Evolutionary conservation across 2,329 filamentous ascomycete species (phyloP), one percentile per base, ranked within the genome.

Genomic region (Dothidotthia symphoricarpi): DNA sequence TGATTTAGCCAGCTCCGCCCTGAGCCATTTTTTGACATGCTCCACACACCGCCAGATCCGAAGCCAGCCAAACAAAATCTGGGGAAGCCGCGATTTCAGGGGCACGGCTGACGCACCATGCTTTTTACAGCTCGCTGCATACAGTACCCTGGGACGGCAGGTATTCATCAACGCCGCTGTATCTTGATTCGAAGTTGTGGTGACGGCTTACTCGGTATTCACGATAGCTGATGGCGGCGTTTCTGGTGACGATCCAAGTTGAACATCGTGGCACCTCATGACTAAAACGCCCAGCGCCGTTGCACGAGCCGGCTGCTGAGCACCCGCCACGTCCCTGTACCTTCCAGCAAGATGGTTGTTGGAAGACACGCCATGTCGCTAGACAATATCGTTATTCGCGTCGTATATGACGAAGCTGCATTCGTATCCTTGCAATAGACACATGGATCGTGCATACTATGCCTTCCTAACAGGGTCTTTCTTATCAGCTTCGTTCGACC

Each of bases 21-120:
- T 59, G 58, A 50, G 61, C 59, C 56, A 64, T 63, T 63, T 61
- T 53, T 43, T 31, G 36, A 36, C 45, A 36, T 35, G 36, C 45
- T 58, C 55, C 55, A 55, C 59, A 52, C 59, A 62, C 59, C 57
- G 57, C 59, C 47, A 56, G 42, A 62, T 46, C 52, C 39, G 37
- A 43, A 22, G 33, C 36, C 40, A 40, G 41, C 47, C 47, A 51
- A 52, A 48, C 38, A 55, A 47, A 56, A 45, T 61, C 57, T 53
- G 52, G 51, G 58, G 58, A 55, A 55, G 49, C 38, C 49, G 46
- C 42, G 32, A 48, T 42, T 36, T 60, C 58, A 59, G 57, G 53
- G 55, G 57, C 41, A 53, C 29, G 31, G 45, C 43, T 45, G 44
- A 41, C 35, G 42, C 19, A 28, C 50, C 46, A 53, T 41, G 26